Percentiles rank a stretch among this genome's conserved stretches.
Conservation (phyloP, 345 rosid species). For the Eucalyptus pauciflora region DNA sequence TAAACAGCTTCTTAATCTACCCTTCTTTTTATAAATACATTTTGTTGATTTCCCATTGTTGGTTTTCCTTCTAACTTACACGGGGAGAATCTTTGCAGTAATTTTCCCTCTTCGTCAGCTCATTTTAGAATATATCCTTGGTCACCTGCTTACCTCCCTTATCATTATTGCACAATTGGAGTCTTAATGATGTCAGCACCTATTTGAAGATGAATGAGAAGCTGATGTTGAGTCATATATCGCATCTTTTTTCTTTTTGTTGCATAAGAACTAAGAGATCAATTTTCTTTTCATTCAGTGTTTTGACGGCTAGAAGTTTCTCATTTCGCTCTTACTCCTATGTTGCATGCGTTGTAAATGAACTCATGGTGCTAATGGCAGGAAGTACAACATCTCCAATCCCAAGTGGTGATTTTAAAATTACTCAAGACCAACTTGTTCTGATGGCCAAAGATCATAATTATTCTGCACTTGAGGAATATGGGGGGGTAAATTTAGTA, state of each 20-base stretch:
- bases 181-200: background rate
- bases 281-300: background rate
- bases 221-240: background rate
- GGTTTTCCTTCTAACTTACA: background rate
- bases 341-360: background rate
- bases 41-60: background rate
- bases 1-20: background rate
- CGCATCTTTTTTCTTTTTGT: background rate
- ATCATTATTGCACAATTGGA: background rate
- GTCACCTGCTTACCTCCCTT: background rate
- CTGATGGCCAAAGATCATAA: constrained; percentile 71
- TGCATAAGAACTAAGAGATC: background rate
- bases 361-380: background rate
- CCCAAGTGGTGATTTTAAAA: constrained; percentile 42
- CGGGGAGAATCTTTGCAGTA: background rate
- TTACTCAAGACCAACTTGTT: constrained; percentile 67
- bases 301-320: background rate
- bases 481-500: constrained; percentile 50
- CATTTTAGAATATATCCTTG: background rate
- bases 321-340: background rate
- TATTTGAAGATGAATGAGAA: background rate
- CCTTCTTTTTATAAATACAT: background rate
- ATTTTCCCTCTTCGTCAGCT: background rate
- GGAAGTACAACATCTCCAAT: constrained; percentile 22
- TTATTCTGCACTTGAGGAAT: constrained; percentile 38